These are phyloP conservation scores for Sporothrix variecibatus DNA, from an alignment of 2,329 filamentous ascomycete genomes.

Conservation along the genomic window DNA sequence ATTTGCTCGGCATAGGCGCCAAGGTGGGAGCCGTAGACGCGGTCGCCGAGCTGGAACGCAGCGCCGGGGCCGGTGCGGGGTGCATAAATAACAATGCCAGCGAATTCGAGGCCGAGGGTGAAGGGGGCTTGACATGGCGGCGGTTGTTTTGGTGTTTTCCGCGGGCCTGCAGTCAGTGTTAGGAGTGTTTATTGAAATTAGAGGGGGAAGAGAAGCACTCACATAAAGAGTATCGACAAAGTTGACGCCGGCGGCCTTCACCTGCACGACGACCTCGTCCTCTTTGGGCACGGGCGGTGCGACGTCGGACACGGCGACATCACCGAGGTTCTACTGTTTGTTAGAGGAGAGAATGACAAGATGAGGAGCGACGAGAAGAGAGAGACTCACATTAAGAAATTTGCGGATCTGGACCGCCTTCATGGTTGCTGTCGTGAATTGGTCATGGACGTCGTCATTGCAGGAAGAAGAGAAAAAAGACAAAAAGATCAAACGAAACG, in stretches of 20 bases:
- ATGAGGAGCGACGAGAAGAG: neutral
- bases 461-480: neutral
- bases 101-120: constrained; percentile 61
- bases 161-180: constrained; percentile 42
- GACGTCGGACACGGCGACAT: constrained; percentile 38
- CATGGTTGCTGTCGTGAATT: constrained; percentile 16
- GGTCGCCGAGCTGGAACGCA: constrained; percentile 48
- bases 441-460: neutral
- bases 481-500: too few relatives aligned
- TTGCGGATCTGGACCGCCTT: constrained; percentile 25
- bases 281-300: constrained; percentile 39
- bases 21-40: constrained; percentile 54
- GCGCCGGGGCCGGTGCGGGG: constrained; percentile 36
- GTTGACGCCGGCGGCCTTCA: constrained; percentile 59
- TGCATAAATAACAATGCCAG: constrained; percentile 51
- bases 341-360: neutral
- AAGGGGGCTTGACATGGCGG: constrained; percentile 60
- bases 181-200: too few relatives aligned
- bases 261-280: constrained; percentile 45
- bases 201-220: constrained; percentile 15
- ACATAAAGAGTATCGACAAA: constrained; percentile 63
- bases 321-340: constrained; percentile 32
- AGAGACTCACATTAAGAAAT: constrained; percentile 9
- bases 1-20: constrained; percentile 58
- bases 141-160: constrained; percentile 63